These are phyloP conservation scores for Psidium friedrichsthalianum DNA, from an alignment of 345 rosid species.

Conservation along the genomic window DNA sequence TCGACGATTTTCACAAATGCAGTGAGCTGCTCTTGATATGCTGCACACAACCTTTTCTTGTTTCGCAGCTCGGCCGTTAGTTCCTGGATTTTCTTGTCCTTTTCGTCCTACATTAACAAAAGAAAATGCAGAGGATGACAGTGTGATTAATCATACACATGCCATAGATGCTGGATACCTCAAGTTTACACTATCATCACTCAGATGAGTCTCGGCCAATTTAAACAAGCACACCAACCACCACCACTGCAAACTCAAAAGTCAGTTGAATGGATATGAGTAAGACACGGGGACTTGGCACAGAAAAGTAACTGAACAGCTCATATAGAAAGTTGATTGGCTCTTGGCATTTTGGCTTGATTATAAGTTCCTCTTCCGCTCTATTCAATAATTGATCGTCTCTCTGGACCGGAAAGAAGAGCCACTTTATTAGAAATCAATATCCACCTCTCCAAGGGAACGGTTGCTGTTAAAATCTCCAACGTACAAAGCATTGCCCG, in stretches of 20 bases:
- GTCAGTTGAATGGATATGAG: background rate
- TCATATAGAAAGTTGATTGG: background rate
- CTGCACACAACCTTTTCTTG: constrained; percentile 14
- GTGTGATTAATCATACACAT: background rate
- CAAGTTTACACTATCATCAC: background rate
- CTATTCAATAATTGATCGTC: background rate
- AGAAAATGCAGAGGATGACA: background rate
- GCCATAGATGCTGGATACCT: background rate
- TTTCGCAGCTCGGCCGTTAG: constrained; percentile 11
- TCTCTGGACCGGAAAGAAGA: background rate
- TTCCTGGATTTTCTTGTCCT: constrained; percentile 22
- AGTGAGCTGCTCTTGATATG: constrained; percentile 16
- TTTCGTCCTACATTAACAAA: constrained; percentile 9
- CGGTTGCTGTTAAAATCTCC: background rate
- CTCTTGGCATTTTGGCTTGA: background rate
- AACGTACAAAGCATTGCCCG: background rate
- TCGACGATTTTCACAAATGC: constrained; percentile 14
- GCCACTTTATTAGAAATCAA: background rate
- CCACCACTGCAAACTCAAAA: background rate
- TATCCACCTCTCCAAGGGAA: background rate
- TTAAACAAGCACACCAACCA: background rate
- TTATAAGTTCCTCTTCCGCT: background rate
- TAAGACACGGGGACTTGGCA: background rate
- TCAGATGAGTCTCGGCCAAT: background rate
- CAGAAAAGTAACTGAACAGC: background rate